phyloP scores from a whole-genome alignment of 176 grass and related monocot species.

The Ampelocalamus luodianensis region DNA sequence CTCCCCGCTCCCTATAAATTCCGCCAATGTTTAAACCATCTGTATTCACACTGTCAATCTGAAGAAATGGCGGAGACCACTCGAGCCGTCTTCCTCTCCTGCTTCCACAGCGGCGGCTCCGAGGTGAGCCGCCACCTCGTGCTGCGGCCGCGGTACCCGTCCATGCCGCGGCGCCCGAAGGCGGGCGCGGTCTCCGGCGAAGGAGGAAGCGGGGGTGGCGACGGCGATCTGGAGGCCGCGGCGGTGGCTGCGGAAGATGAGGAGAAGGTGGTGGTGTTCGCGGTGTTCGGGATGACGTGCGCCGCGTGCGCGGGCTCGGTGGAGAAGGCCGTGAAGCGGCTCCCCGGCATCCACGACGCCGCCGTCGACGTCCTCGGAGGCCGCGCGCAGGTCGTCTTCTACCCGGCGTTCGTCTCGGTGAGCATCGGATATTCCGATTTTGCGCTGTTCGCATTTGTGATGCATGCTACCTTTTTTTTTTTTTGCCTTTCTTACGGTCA shows the following conservation, averaged over 20 bases:
- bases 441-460: not conserved
- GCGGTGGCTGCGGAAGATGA: conserved; percentile 38
- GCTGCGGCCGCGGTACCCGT: conserved; percentile 69
- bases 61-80: not conserved
- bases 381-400: conserved; percentile 82
- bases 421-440: conserved; percentile 22
- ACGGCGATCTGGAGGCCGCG: conserved; percentile 54
- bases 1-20: not conserved
- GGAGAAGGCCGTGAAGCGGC: conserved; percentile 94
- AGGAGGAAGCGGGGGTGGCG: not conserved
- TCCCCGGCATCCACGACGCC: conserved; percentile 84
- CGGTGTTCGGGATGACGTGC: conserved; percentile 83
- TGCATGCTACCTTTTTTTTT: not conserved
- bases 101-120: conserved; percentile 53
- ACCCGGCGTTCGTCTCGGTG: conserved; percentile 83
- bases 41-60: not conserved
- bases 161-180: conserved; percentile 72
- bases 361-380: conserved; percentile 82
- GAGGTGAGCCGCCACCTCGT: conserved; percentile 51
- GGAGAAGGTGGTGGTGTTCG: conserved; percentile 61
- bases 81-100: conserved; percentile 49
- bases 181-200: conserved; percentile 1
- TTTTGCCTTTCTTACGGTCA: not conserved
- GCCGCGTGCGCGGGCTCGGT: conserved; percentile 86
- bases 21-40: not conserved